These are phyloP conservation scores for Saturnispora mendoncae DNA, from an alignment of 805 yeast genomes.

Conservation along the genomic window DNA sequence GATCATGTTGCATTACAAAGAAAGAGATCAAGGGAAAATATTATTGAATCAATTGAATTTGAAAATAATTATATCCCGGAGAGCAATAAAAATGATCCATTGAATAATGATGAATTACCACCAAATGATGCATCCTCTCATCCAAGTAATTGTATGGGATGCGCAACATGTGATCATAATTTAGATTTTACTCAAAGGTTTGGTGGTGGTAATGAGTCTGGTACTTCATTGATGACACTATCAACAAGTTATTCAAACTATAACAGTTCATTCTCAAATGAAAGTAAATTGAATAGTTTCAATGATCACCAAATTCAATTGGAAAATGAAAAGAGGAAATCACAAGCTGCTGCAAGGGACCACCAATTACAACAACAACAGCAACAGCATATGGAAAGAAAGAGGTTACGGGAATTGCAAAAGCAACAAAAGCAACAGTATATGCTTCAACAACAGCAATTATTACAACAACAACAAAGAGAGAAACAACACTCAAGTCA, in stretches of 20 bases:
- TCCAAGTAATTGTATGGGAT: slow-evolving; percentile 23
- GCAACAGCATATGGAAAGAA: slow-evolving; percentile 10
- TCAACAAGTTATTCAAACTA: slow-evolving; percentile 5
- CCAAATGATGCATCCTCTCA: slow-evolving; percentile 1
- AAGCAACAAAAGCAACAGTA: slow-evolving; percentile 9
- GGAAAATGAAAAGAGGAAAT: slow-evolving; percentile 9
- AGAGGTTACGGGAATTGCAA: slow-evolving; percentile 9
- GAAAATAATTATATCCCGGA: slow-evolving; percentile 26
- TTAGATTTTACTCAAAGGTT: slow-evolving; percentile 8
- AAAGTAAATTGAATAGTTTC: not conserved
- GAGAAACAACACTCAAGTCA: slow-evolving; percentile 5
- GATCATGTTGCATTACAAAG: slow-evolving; percentile 28
- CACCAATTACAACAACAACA: slow-evolving; percentile 9
- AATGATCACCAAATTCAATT: slow-evolving; percentile 8
- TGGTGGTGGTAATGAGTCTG: slow-evolving; percentile 10
- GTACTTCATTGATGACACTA: slow-evolving; percentile 9
- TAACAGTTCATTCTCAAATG: not conserved
- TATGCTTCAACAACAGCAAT: slow-evolving; percentile 7
- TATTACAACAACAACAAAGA: slow-evolving; percentile 8
- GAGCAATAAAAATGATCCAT: slow-evolving; percentile 9
- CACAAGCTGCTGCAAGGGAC: slow-evolving; percentile 5
- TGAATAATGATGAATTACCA: slow-evolving; percentile 7
- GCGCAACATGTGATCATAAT: slow-evolving; percentile 24
- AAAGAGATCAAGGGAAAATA: slow-evolving; percentile 24
- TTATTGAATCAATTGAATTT: slow-evolving; percentile 22